Conservation (phyloP, 139 green algal genomes). For the Chlamydomonas eustigma region DNA sequence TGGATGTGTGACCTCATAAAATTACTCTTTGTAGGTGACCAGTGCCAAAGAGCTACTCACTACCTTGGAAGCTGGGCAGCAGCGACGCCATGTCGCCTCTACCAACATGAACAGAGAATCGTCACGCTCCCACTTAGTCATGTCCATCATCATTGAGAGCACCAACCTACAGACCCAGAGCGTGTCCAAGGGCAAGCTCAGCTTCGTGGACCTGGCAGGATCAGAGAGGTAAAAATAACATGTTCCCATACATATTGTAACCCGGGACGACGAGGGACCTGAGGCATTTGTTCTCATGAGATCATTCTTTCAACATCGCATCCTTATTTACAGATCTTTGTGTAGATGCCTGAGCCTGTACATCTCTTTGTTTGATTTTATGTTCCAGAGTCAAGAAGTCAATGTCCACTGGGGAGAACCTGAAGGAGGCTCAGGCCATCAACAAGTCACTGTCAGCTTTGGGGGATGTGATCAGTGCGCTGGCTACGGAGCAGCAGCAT, state of each 20-base stretch:
- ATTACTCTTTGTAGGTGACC: constrained; percentile 1
- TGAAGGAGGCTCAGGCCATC: constrained; percentile 85
- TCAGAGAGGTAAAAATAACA: constrained; percentile 73
- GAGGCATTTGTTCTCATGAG: no score
- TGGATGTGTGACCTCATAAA: no score
- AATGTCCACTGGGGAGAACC: constrained; percentile 77
- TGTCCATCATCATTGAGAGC: constrained; percentile 85
- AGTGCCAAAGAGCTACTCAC: constrained; percentile 53
- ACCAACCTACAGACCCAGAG: constrained; percentile 93
- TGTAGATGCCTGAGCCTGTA: no score
- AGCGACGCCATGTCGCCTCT: constrained; percentile 49
- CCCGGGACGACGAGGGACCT: no score
- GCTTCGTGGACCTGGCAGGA: constrained; percentile 94
- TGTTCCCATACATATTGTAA: no score
- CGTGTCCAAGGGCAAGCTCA: constrained; percentile 86
- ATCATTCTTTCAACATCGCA: no score
- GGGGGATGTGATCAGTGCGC: constrained; percentile 92
- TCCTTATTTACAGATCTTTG: no score
- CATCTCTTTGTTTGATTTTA: no score
- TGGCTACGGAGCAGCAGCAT: constrained; percentile 83
- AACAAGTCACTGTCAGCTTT: constrained; percentile 96
- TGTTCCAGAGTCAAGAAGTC: constrained; percentile 90
- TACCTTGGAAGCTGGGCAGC: constrained; percentile 57
- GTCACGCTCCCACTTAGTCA: constrained; percentile 89
- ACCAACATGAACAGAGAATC: constrained; percentile 89